Conservation (phyloP, 1,139 yeast species). For the Groenewaldozyma auringiensis region DNA sequence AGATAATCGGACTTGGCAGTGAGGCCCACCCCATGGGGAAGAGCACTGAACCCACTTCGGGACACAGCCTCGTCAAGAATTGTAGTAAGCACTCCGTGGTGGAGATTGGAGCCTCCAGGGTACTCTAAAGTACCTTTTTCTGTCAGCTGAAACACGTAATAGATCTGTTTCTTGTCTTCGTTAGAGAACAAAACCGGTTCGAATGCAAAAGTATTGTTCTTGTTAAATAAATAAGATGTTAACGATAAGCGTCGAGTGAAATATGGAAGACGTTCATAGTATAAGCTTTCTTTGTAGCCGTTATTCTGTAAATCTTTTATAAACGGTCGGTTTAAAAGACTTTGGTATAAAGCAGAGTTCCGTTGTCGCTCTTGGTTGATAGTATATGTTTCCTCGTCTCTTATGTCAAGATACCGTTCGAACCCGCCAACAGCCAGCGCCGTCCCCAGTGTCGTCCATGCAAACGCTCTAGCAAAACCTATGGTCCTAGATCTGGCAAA, state of each 20-base stretch:
- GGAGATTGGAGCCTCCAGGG: slow-evolving; percentile 55
- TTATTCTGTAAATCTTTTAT: slow-evolving; percentile 16
- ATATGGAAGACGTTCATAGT: slow-evolving; percentile 22
- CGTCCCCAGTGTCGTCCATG: not conserved
- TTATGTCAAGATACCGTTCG: slow-evolving; percentile 4
- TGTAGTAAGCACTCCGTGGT: slow-evolving; percentile 80
- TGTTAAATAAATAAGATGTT: slow-evolving; percentile 23
- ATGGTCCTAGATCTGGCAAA: not conserved
- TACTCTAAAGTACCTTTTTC: slow-evolving; percentile 16
- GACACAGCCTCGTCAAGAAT: slow-evolving; percentile 82
- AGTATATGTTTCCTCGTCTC: slow-evolving; percentile 1
- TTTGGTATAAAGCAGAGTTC: slow-evolving; percentile 13
- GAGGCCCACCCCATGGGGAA: slow-evolving; percentile 79
- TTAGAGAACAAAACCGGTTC: slow-evolving; percentile 24
- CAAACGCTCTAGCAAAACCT: not conserved
- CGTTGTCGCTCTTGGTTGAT: slow-evolving; percentile 3
- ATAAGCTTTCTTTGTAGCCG: slow-evolving; percentile 17
- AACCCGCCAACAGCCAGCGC: slow-evolving; percentile 6
- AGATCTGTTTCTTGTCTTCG: slow-evolving; percentile 16
- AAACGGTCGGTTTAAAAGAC: slow-evolving; percentile 19
- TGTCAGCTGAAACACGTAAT: slow-evolving; percentile 62
- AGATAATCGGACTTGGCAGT: slow-evolving; percentile 73
- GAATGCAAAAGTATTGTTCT: slow-evolving; percentile 22
- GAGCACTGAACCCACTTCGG: slow-evolving; percentile 69
- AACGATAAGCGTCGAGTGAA: slow-evolving; percentile 22